Conservation (phyloP, 257 asterid species). For the Ilex asprella region DNA sequence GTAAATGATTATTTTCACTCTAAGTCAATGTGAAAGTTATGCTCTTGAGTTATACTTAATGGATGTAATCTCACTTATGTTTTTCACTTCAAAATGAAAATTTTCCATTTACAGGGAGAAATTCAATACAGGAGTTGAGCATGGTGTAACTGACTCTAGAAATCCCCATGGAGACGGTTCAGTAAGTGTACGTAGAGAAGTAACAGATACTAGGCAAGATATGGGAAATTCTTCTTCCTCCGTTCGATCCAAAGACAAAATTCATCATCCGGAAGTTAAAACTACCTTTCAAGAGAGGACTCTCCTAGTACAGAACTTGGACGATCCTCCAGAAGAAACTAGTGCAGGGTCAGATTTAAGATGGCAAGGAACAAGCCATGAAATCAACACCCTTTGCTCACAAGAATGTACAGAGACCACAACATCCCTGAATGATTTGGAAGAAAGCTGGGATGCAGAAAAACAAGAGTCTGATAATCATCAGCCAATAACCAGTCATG, state of each 20-base stretch:
- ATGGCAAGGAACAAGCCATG: conserved; percentile 18
- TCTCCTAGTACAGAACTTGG: conserved; percentile 12
- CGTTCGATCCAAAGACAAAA: conserved; percentile 9
- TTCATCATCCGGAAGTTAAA: conserved; percentile 10
- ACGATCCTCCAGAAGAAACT: conserved; percentile 18
- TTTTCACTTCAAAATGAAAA: background rate
- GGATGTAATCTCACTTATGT: too few relatives aligned
- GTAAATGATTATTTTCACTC: too few relatives aligned
- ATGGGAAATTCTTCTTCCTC: conserved; percentile 15
- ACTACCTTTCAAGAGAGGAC: conserved; percentile 9
- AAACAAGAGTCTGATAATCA: conserved; percentile 17
- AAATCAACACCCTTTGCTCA: conserved; percentile 12
- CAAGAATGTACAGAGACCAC: conserved; percentile 13
- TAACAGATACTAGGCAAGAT: conserved; percentile 14
- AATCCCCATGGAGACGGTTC: background rate
- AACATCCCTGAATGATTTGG: conserved; percentile 4
- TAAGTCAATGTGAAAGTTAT: too few relatives aligned
- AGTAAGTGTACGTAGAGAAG: conserved; percentile 10
- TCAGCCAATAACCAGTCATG: conserved; percentile 22
- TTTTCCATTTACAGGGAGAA: conserved; percentile 31
- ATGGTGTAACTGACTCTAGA: conserved; percentile 13
- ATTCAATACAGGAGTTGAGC: conserved; percentile 21
- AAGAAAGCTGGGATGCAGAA: conserved; percentile 10
- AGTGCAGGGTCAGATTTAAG: conserved; percentile 14
- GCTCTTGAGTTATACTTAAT: too few relatives aligned